Conservation (phyloP, 2,329 filamentous ascomycete genomes). For the Ilyonectria mors-panacis region DNA sequence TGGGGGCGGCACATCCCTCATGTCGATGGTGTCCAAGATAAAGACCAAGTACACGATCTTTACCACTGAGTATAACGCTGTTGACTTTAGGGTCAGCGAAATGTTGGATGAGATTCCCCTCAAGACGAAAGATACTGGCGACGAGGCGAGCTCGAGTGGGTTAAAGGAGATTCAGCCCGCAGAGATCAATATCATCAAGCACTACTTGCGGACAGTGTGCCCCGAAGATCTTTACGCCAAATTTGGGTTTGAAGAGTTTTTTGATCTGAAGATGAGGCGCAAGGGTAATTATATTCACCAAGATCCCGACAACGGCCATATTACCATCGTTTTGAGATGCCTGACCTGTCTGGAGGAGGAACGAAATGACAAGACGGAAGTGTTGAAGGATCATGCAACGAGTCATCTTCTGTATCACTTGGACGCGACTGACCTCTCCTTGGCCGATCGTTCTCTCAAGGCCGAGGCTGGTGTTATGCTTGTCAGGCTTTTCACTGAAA, state of each 20-base stretch:
- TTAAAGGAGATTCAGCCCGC: constrained; percentile 36
- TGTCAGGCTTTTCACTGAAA: constrained; percentile 28
- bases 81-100: constrained; percentile 21
- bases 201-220: constrained; percentile 53
- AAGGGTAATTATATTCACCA: constrained; percentile 51
- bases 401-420: constrained; percentile 7
- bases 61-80: neutral
- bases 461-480: constrained; percentile 21
- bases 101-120: constrained; percentile 15
- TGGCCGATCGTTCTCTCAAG: constrained; percentile 27
- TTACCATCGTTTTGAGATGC: constrained; percentile 48
- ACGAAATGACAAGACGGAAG: constrained; percentile 11
- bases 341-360: constrained; percentile 21
- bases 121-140: constrained; percentile 5
- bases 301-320: constrained; percentile 52
- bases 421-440: constrained; percentile 17
- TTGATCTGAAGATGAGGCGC: constrained; percentile 47
- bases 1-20: constrained; percentile 23
- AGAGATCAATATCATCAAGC: constrained; percentile 51
- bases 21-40: constrained; percentile 30
- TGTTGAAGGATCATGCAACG: neutral
- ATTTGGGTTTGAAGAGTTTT: constrained; percentile 54
- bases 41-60: constrained; percentile 30
- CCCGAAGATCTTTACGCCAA: constrained; percentile 50
- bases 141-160: constrained; percentile 8